phyloP scores from a whole-genome alignment of 805 yeast species.

The Maudiozyma pseudohumilis region DNA sequence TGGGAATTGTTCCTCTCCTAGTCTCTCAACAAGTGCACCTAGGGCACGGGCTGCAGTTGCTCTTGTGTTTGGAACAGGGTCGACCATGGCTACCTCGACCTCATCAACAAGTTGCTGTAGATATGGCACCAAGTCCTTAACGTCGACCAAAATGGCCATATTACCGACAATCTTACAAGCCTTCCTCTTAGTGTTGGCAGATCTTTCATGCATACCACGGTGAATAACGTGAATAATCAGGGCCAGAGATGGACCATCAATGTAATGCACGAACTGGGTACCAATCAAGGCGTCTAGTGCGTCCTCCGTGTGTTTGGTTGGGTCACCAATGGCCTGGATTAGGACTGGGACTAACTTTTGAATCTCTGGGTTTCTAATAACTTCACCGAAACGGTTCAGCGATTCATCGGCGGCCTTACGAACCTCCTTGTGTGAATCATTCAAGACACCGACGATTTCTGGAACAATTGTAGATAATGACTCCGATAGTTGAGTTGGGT shows the following conservation, averaged over 20 bases:
- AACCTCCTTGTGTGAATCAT: conserved; percentile 94
- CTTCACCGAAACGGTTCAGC: conserved; percentile 88
- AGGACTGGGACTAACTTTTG: conserved; percentile 81
- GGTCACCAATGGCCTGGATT: conserved; percentile 91
- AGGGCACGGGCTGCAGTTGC: conserved; percentile 96
- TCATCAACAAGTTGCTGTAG: conserved; percentile 67
- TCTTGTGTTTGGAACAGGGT: conserved; percentile 94
- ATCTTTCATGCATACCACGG: conserved; percentile 89
- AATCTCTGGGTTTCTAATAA: conserved; percentile 93
- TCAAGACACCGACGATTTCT: conserved; percentile 87
- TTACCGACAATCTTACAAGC: conserved; percentile 98
- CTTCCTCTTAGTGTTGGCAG: conserved; percentile 85
- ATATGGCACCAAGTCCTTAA: conserved; percentile 78
- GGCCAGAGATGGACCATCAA: conserved; percentile 96
- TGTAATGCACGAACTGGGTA: conserved; percentile 93
- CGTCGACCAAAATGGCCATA: conserved; percentile 92
- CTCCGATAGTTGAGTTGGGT: conserved; percentile 85
- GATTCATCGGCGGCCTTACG: conserved; percentile 89
- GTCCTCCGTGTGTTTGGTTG: conserved; percentile 77
- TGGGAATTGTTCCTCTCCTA: conserved; percentile 95
- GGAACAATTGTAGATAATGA: conserved; percentile 89
- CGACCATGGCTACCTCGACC: conserved; percentile 91
- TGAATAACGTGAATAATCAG: conserved; percentile 88
- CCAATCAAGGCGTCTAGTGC: conserved; percentile 79
- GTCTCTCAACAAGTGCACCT: conserved; percentile 90